Base-by-base conservation (phyloP, 1,139 yeast species). In the Kazachstania sp. region DNA sequence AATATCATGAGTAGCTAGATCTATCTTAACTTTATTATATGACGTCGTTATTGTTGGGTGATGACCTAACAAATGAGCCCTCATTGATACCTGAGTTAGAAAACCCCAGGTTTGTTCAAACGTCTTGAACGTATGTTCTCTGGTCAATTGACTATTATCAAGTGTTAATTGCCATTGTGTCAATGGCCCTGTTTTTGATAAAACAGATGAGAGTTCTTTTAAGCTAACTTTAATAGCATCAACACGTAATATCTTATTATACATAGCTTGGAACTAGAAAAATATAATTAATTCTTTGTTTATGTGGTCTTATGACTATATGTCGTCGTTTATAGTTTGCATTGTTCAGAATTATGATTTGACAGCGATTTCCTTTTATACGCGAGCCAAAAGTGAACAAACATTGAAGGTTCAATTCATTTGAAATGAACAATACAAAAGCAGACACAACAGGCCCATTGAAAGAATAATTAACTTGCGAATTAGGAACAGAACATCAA, bases 1-100 rank as follows among this genome's bases (percentile, higher is more conserved):
- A 12, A 72, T 69, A 58, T 86, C 95, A 58, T 86, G 95, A 0
- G 95, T 86, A 3, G 83, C 77, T 39, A 85, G 64, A 30, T 72
- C 70, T 3, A 86, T 56, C 13, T 70, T 69, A 0, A 85, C 86
- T 40, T 69, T 65, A 55, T 80, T 85, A 59, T 85, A 86, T 0
- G 79, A 73, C 1, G 82, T 82, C 1, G 69, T 69, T 4, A 83
- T 78, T 0, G 79, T 78, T 0, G 95, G 95, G 60, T 86, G 95
- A 57, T 86, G 95, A 28, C 79, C 82, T 57, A 70, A 65, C 1
- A 69, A 57, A 58, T 83, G 85, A 1, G 87, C 74, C 41, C 78
- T 68, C 66, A 77, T 66, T 1, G 88, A 79, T 1, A 85, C 75
- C 47, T 73, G 73, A 29, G 78, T 81, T 23, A 86, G 67, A 57